A percentile compares a stretch with the other conserved stretches of the same genome.
Evolutionary conservation across 2,329 filamentous ascomycete genomes (phyloP).

Genomic region (Hypoxylon sp.): DNA sequence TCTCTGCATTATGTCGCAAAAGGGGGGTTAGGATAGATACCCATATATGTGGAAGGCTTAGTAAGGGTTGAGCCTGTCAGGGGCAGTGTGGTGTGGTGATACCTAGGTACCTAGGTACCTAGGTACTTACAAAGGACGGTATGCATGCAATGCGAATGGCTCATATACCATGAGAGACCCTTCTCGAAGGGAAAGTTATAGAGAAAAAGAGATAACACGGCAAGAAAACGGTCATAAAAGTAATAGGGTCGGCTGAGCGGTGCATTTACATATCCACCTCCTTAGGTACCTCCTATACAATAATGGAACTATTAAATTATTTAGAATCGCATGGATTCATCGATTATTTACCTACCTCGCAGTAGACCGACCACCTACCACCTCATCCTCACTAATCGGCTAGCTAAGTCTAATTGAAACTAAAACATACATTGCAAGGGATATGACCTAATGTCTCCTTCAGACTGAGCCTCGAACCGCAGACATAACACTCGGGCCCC

Average conservation of each 20-base stretch:
- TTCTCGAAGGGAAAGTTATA: not conserved
- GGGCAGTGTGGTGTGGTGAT: not conserved
- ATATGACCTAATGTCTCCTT: not conserved
- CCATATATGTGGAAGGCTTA: not conserved
- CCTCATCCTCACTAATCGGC: not conserved
- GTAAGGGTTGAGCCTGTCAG: not conserved
- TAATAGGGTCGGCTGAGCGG: not conserved
- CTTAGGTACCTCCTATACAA: not conserved
- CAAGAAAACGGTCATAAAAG: not conserved
- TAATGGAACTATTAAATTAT: not conserved
- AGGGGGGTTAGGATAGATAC: not conserved
- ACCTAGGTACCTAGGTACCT: no score
- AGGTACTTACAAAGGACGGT: not conserved
- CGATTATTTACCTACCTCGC: not conserved
- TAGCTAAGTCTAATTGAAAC: conserved; percentile 25
- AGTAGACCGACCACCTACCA: not conserved
- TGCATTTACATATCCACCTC: not conserved
- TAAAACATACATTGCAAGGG: conserved; percentile 24
- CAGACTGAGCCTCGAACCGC: conserved; percentile 14
- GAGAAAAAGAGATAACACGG: not conserved
- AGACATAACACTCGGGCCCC: conserved; percentile 32
- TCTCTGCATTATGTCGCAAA: not conserved
- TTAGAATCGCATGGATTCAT: conserved; percentile 6
- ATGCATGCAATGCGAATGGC: not conserved
- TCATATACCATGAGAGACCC: not conserved